Percentiles rank a stretch among this genome's conserved stretches.
Conservation (phyloP, 2,329 filamentous ascomycete genomes). For the Cryphonectria carpinicola region DNA sequence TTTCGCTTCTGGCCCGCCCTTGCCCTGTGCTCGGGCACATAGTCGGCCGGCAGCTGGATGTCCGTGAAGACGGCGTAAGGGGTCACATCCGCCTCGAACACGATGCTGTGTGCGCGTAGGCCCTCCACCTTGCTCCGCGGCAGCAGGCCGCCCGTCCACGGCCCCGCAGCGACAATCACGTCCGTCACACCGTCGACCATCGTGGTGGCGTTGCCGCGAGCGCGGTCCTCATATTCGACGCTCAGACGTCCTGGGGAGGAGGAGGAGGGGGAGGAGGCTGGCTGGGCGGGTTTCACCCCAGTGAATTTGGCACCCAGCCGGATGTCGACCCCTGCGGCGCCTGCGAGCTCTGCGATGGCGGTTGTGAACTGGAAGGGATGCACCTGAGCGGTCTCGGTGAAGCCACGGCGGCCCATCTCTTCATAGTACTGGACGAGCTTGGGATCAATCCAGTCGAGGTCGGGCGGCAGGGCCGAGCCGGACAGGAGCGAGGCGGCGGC, state of each 20-base stretch:
- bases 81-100: slow-evolving; percentile 66
- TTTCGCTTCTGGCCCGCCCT: slow-evolving; percentile 53
- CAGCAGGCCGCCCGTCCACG: slow-evolving; percentile 64
- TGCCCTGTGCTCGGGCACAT: slow-evolving; percentile 56
- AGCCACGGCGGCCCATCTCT: slow-evolving; percentile 73
- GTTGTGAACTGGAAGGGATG: slow-evolving; percentile 92
- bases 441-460: slow-evolving; percentile 82
- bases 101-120: slow-evolving; percentile 67
- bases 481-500: slow-evolving; percentile 52
- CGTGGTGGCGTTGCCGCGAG: slow-evolving; percentile 39
- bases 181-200: slow-evolving; percentile 54
- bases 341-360: slow-evolving; percentile 76
- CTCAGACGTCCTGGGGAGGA: slow-evolving; percentile 51
- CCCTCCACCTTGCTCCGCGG: slow-evolving; percentile 62
- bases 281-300: slow-evolving; percentile 50
- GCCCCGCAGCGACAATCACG: slow-evolving; percentile 46
- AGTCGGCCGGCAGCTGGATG: slow-evolving; percentile 72
- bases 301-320: slow-evolving; percentile 69
- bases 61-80: slow-evolving; percentile 85
- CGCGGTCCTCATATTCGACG: slow-evolving; percentile 63
- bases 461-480: slow-evolving; percentile 68
- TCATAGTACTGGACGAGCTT: slow-evolving; percentile 72
- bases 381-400: slow-evolving; percentile 85
- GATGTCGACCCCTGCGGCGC: slow-evolving; percentile 70
- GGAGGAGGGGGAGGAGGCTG: slow-evolving; percentile 31